These are phyloP conservation scores for Canariomyces notabilis DNA, from an alignment of 2,329 filamentous ascomycete species.

Conservation along the genomic window DNA sequence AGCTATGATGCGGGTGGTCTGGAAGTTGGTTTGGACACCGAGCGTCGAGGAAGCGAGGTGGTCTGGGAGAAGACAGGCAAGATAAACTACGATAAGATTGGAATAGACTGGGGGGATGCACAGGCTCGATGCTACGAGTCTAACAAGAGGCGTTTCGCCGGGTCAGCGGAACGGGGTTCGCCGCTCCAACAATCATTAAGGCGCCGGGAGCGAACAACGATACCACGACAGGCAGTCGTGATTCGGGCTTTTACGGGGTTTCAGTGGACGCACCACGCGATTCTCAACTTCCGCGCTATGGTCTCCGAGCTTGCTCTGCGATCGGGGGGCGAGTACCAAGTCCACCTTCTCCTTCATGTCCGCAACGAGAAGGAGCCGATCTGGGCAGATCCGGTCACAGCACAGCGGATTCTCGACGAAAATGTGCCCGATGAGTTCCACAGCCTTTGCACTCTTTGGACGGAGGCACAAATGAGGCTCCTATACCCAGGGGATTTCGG, in stretches of 20 bases:
- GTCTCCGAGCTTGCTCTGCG: constrained; percentile 72
- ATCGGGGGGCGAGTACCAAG: constrained; percentile 74
- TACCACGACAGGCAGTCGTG: constrained; percentile 65
- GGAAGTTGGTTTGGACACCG: constrained; percentile 66
- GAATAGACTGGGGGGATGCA: constrained; percentile 49
- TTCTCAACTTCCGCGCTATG: constrained; percentile 76
- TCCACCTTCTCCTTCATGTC: constrained; percentile 82
- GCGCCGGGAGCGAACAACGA: constrained; percentile 32
- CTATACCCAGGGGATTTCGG: constrained; percentile 70
- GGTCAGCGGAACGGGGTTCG: constrained; percentile 26
- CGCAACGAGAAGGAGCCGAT: constrained; percentile 74
- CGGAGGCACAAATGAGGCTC: constrained; percentile 74
- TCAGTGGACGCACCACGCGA: constrained; percentile 69
- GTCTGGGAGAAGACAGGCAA: constrained; percentile 52
- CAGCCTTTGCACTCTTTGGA: constrained; percentile 77
- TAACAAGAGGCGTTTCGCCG: constrained; percentile 60
- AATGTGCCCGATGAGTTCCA: constrained; percentile 71
- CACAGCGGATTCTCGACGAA: constrained; percentile 63
- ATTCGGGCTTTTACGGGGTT: constrained; percentile 78
- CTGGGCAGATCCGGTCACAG: constrained; percentile 72
- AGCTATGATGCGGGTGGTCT: constrained; percentile 65
- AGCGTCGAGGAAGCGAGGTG: constrained; percentile 60
- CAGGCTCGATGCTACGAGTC: constrained; percentile 50
- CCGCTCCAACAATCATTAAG: constrained; percentile 8
- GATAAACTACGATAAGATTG: constrained; percentile 47